Base-by-base conservation (phyloP, 257 asterid species). In the Nicotiana sylvestris region DNA sequence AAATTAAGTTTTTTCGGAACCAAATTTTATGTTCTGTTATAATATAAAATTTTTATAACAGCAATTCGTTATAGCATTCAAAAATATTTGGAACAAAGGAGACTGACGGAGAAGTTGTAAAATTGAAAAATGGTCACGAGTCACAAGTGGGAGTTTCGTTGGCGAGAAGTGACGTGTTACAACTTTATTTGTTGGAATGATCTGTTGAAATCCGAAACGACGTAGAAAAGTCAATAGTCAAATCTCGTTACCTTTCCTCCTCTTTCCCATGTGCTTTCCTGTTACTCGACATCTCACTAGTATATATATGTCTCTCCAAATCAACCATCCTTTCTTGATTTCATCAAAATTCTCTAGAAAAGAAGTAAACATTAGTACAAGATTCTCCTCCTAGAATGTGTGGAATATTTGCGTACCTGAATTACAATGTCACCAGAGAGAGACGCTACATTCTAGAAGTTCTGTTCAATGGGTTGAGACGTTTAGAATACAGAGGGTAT, bases 401-500 rank as follows among this genome's bases (percentile, higher is more conserved):
- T 82, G 99, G 99, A 86, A 96, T 96, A 57, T 96, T 96, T 78
- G 99, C 98, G 13, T 96, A 96, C 82, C 69, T 94, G 89, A 96
- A 96, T 89, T 94, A 76, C 88, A 87, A 89, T 46, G 94, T 93
- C 18, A 91, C 86, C 57, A 86, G 93, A 81, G 97, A 94, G 84
- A 87, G 98, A 18, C 90, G 97, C 72, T 93, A 93, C 87, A 92
- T 96, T 32, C 74, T 96, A 65, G 97, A 93, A 84, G 93, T 96
- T 9, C 87, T 96, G 7, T 96, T 92, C 85, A 90, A 91, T 84
- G 98, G 97, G 29, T 92, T 95, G 80, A 89, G 99, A 6, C 98
- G 99, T 27, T 85, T 96, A 92, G 99, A 96, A 94, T 96, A 96
- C 81, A 86, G 99, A 83, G 99, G 99, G 65, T 96, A 96, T 43